Percentiles rank a stretch among this genome's conserved stretches.
phyloP scores from a whole-genome alignment of 2,329 filamentous ascomycete species.

The Cytospora chrysosperma region DNA sequence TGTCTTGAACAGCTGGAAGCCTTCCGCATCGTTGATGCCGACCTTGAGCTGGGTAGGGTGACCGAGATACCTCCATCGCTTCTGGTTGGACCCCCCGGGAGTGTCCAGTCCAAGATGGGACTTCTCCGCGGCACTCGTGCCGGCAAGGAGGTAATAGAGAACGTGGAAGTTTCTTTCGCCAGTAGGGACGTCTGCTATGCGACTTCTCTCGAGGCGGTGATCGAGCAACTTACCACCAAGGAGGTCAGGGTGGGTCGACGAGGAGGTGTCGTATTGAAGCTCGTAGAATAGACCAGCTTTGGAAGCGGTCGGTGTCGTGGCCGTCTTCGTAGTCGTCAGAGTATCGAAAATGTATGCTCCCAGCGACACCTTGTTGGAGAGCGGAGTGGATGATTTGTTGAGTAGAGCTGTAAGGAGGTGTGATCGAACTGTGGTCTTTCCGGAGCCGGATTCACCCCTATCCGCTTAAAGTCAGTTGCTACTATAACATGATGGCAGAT shows the following conservation, averaged over 20 bases:
- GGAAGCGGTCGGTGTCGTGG: constrained; percentile 91
- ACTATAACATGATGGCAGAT: neutral
- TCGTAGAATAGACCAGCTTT: constrained; percentile 96
- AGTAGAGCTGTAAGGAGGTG: constrained; percentile 85
- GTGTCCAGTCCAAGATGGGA: constrained; percentile 69
- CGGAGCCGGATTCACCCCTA: constrained; percentile 92
- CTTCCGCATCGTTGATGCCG: constrained; percentile 92
- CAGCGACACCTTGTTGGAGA: constrained; percentile 90
- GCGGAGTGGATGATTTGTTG: constrained; percentile 84
- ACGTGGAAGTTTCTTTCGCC: constrained; percentile 97
- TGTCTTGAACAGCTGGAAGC: constrained; percentile 97
- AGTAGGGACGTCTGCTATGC: constrained; percentile 87
- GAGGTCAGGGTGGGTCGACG: constrained; percentile 78
- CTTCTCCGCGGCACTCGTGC: constrained; percentile 89
- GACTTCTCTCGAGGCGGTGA: constrained; percentile 86
- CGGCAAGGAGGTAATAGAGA: constrained; percentile 90
- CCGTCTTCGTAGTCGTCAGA: constrained; percentile 93
- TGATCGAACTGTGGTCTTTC: constrained; percentile 91
- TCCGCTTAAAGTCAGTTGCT: constrained; percentile 24
- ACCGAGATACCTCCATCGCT: constrained; percentile 93
- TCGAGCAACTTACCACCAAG: constrained; percentile 94
- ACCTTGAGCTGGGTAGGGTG: constrained; percentile 97
- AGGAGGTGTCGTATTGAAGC: constrained; percentile 90
- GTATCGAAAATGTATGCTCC: constrained; percentile 95
- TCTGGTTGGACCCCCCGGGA: constrained; percentile 52